Conservation (phyloP, 192 early-diverging fungal species). For the Allomyces macrogynus region DNA sequence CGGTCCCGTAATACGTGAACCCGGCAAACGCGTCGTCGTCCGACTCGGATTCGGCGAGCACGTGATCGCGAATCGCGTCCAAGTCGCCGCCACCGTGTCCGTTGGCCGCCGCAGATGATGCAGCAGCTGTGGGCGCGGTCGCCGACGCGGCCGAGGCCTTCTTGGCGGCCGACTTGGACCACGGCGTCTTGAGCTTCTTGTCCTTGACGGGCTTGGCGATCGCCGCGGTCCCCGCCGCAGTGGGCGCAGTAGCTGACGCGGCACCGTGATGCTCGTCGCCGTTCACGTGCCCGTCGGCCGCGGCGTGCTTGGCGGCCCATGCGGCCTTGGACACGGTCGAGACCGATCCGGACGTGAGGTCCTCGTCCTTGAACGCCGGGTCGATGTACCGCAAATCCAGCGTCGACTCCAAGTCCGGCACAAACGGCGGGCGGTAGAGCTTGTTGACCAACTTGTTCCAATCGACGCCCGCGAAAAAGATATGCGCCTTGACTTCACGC, state of each 20-base stretch:
- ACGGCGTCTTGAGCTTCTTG: not conserved
- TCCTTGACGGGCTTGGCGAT: not conserved
- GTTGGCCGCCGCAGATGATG: not conserved
- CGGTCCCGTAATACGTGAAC: not conserved
- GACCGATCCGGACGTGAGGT: not conserved
- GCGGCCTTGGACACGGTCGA: not conserved
- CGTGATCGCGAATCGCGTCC: not conserved
- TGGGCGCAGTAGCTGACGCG: too few relatives aligned
- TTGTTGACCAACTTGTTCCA: constrained; percentile 41
- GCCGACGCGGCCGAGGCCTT: not conserved
- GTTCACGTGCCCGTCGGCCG: too few relatives aligned
- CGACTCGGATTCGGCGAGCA: not conserved
- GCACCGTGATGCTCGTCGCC: too few relatives aligned
- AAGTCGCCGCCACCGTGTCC: not conserved
- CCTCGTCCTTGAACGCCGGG: constrained; percentile 23
- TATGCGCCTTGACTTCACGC: constrained; percentile 35
- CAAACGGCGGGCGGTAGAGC: constrained; percentile 43
- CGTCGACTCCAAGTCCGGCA: constrained; percentile 34
- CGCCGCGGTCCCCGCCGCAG: not conserved
- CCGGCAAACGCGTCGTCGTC: constrained; percentile 1
- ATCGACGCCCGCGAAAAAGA: constrained; percentile 39
- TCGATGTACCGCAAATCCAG: constrained; percentile 26
- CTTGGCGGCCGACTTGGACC: not conserved
- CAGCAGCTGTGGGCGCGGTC: not conserved
- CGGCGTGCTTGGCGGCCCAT: not conserved